Conservation (phyloP, 371 early-diverging fungal species). For the Mucor piriformis region DNA sequence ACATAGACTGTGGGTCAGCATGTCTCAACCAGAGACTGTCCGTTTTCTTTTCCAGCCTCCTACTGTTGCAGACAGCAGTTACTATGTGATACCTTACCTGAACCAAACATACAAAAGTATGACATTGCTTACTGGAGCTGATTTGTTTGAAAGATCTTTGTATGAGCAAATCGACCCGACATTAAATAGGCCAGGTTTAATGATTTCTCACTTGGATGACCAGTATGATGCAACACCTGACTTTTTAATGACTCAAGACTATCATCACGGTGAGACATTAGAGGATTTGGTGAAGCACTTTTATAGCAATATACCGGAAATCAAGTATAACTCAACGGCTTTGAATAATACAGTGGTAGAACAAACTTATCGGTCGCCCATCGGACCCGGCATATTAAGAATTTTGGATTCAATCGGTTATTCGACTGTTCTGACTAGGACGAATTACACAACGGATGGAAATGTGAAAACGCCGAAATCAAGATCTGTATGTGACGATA, state of each 20-base stretch:
- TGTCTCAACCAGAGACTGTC: slow-evolving; percentile 36
- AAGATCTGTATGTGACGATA: slow-evolving; percentile 13
- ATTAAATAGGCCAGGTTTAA: slow-evolving; percentile 42
- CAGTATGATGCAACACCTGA: slow-evolving; percentile 38
- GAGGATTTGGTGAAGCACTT: slow-evolving; percentile 28
- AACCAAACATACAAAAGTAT: slow-evolving; percentile 39
- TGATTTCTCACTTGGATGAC: slow-evolving; percentile 47
- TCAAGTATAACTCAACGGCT: slow-evolving; percentile 29
- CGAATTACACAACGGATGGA: slow-evolving; percentile 30
- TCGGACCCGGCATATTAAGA: slow-evolving; percentile 51
- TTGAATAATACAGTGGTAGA: slow-evolving; percentile 16
- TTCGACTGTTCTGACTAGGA: slow-evolving; percentile 41
- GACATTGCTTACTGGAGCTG: slow-evolving; percentile 39
- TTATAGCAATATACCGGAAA: slow-evolving; percentile 31
- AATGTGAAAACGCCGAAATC: slow-evolving; percentile 24
- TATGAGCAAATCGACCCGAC: slow-evolving; percentile 32
- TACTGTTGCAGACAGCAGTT: slow-evolving; percentile 34
- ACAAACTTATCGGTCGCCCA: slow-evolving; percentile 36
- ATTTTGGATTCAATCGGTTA: slow-evolving; percentile 52
- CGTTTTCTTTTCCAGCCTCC: slow-evolving; percentile 37
- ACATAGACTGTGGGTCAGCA: slow-evolving; percentile 35
- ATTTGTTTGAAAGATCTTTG: slow-evolving; percentile 19
- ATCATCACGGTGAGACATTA: slow-evolving; percentile 30
- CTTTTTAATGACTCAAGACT: slow-evolving; percentile 42
- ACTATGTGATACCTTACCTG: slow-evolving; percentile 34